These are phyloP conservation scores for Claviceps humidiphila DNA, from an alignment of 2,329 filamentous ascomycete genomes.

Conservation along the genomic window DNA sequence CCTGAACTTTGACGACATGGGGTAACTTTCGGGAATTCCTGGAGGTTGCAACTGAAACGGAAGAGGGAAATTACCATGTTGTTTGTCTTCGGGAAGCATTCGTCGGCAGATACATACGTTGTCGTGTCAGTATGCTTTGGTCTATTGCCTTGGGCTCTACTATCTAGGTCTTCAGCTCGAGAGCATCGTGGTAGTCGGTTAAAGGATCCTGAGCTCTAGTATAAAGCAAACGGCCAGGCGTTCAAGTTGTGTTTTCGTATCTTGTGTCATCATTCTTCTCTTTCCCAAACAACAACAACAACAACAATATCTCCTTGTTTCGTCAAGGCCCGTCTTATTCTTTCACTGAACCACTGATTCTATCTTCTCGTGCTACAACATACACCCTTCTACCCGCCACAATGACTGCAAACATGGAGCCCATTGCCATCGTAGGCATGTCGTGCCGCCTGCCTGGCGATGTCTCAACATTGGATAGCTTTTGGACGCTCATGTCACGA, in stretches of 20 bases:
- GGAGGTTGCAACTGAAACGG: background rate
- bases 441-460: conserved; percentile 32
- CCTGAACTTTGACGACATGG: background rate
- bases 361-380: background rate
- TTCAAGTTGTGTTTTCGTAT: background rate
- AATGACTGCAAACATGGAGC: conserved; percentile 8
- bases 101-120: too few relatives aligned
- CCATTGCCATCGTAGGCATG: conserved; percentile 35
- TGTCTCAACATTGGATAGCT: conserved; percentile 26
- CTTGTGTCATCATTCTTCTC: background rate
- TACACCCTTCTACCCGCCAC: conserved; percentile 1
- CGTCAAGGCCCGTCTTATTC: background rate
- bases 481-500: conserved; percentile 31
- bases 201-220: background rate
- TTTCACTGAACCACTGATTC: background rate
- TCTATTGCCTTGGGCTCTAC: background rate
- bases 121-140: background rate
- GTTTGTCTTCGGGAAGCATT: background rate
- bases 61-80: background rate
- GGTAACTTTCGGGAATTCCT: background rate
- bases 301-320: too few relatives aligned
- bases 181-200: too few relatives aligned
- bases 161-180: too few relatives aligned
- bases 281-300: too few relatives aligned
- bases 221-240: background rate